A percentile compares a stretch with the other conserved stretches of the same genome.
phyloP scores from a whole-genome alignment of 2,329 filamentous ascomycete genomes.

The Thyridium curvatum region DNA sequence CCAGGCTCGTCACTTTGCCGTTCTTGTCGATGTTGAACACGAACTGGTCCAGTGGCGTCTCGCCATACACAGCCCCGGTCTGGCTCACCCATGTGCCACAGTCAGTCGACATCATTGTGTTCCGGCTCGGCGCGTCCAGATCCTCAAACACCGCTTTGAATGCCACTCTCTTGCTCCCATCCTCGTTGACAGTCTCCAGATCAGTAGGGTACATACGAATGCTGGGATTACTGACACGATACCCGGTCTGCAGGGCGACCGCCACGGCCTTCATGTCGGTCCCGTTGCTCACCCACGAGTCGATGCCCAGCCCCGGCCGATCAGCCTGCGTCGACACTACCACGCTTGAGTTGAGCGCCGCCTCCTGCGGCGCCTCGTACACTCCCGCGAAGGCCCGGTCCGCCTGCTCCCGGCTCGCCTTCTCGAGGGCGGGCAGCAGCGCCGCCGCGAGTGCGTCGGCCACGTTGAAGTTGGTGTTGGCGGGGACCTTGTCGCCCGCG shows the following conservation, averaged over 20 bases:
- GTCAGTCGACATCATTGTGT: conserved; percentile 10
- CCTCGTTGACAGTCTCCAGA: conserved; percentile 12
- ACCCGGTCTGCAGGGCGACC: conserved; percentile 15
- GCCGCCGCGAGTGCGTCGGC: conserved; percentile 18
- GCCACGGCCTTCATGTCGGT: conserved; percentile 19
- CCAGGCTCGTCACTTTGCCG: conserved; percentile 14
- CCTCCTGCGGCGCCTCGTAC: conserved; percentile 12
- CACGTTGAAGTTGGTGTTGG: conserved; percentile 19
- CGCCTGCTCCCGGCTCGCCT: conserved; percentile 19
- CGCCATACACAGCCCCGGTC: conserved; percentile 14
- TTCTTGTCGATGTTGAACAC: conserved; percentile 14
- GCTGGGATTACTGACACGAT: conserved; percentile 15
- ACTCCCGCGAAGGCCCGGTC: conserved; percentile 17
- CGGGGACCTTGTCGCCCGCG: conserved; percentile 13
- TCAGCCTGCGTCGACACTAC: conserved; percentile 18
- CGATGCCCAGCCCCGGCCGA: conserved; percentile 19
- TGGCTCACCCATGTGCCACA: conserved; percentile 16
- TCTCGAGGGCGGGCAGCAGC: conserved; percentile 20
- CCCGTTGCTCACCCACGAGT: conserved; percentile 23
- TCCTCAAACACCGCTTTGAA: conserved; percentile 26
- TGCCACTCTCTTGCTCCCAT: conserved; percentile 18
- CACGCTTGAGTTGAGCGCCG: conserved; percentile 20
- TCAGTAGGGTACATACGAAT: conserved; percentile 23
- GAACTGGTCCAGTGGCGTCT: conserved; percentile 17
- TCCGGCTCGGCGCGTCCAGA: conserved; percentile 6